Percentiles rank a stretch among this genome's conserved stretches.
Evolutionary conservation across 441 rosid genomes (phyloP).

Genomic region (Croton laevigatus): DNA sequence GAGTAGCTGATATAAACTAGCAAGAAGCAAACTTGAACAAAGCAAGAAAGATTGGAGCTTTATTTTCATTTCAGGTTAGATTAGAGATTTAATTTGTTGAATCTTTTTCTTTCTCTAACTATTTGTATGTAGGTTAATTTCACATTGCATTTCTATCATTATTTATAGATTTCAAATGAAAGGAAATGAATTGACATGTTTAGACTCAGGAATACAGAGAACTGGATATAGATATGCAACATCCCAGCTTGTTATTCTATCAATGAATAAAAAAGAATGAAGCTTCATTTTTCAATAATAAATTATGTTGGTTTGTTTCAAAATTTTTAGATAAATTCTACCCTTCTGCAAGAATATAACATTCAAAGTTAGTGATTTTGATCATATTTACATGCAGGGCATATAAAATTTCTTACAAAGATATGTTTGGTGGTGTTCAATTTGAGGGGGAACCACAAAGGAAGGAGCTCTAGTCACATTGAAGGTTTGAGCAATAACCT

Average conservation of each 20-base stretch:
- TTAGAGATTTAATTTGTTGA: conserved; percentile 13
- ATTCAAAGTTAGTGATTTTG: neutral
- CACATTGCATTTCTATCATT: neutral
- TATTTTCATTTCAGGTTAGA: conserved; percentile 17
- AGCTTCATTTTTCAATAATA: neutral
- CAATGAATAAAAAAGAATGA: neutral
- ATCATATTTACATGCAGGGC: neutral
- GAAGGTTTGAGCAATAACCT: conserved; percentile 12
- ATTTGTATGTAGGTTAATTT: neutral
- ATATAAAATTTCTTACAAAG: neutral
- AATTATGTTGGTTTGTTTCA: neutral
- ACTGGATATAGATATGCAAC: neutral
- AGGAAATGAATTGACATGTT: neutral
- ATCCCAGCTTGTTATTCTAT: neutral
- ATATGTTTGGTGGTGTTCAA: neutral
- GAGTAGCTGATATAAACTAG: neutral
- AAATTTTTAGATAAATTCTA: neutral
- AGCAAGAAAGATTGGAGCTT: conserved; percentile 13
- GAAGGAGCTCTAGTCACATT: conserved; percentile 6
- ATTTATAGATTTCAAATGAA: neutral
- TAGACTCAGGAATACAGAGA: neutral
- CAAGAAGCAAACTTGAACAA: neutral
- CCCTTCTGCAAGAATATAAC: neutral
- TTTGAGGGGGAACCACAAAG: neutral
- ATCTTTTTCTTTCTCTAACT: conserved; percentile 6